phyloP scores from a whole-genome alignment of 495 filamentous ascomycete species.

The Parmelia sp. region DNA sequence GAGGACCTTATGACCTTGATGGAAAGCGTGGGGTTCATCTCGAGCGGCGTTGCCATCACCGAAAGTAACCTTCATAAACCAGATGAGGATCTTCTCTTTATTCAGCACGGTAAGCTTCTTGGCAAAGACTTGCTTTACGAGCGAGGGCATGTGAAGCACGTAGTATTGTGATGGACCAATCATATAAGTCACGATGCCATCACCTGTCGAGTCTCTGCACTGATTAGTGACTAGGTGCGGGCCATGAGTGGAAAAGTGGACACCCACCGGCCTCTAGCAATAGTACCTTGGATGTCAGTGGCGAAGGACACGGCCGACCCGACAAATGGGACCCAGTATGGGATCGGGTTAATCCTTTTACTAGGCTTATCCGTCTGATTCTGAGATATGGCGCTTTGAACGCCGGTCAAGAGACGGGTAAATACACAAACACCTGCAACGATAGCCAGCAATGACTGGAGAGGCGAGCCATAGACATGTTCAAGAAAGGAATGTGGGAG shows the following conservation, averaged over 20 bases:
- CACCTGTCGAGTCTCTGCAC: constrained; percentile 3
- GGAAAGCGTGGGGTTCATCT: too few relatives aligned
- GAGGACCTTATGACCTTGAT: too few relatives aligned
- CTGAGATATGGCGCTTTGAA: background rate
- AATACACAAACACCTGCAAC: background rate
- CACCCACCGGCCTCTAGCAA: constrained; percentile 1
- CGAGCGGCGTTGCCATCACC: constrained; percentile 1
- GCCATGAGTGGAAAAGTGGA: background rate
- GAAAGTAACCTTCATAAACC: constrained; percentile 3
- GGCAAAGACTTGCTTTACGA: constrained; percentile 6
- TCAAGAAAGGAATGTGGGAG: background rate
- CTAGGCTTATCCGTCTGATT: background rate
- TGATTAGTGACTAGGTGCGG: background rate
- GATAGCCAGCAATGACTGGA: background rate
- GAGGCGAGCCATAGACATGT: background rate
- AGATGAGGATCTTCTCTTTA: constrained; percentile 5
- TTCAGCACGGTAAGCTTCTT: background rate
- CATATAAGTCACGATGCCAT: constrained; percentile 4
- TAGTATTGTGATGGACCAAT: constrained; percentile 2
- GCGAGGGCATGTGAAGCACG: constrained; percentile 5
- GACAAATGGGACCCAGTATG: constrained; percentile 3
- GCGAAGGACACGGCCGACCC: constrained; percentile 3
- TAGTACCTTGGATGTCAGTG: background rate
- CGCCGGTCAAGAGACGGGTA: background rate
- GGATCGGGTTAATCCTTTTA: constrained; percentile 3